phyloP scores from a whole-genome alignment of 257 asterid genomes.

The Thymus mandschuricus region DNA sequence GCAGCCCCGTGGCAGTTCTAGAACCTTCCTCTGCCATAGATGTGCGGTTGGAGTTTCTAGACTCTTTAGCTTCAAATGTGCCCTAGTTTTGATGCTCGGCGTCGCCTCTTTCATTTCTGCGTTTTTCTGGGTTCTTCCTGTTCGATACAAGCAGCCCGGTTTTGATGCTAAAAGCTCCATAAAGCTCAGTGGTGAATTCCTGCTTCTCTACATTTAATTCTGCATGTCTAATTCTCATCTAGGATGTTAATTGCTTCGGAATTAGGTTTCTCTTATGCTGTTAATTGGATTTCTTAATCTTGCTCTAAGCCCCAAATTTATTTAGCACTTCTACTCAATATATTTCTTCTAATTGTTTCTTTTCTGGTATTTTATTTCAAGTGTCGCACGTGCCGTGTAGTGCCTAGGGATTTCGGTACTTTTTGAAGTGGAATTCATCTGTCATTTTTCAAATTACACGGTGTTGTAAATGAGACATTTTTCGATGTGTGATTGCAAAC shows the following conservation, averaged over 20 bases:
- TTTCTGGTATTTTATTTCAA: neutral
- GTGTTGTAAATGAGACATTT: neutral
- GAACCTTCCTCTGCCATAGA: conserved; percentile 53
- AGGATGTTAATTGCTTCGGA: conserved; percentile 15
- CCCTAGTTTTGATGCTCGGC: conserved; percentile 52
- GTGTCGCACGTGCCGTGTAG: neutral
- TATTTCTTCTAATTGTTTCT: neutral
- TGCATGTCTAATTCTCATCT: conserved; percentile 10
- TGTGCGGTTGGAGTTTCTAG: conserved; percentile 45
- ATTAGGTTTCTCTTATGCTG: conserved; percentile 21
- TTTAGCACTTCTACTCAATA: neutral
- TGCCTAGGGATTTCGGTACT: neutral
- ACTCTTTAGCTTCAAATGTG: conserved; percentile 60
- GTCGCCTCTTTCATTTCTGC: conserved; percentile 60
- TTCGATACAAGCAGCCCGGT: conserved; percentile 37
- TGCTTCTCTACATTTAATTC: conserved; percentile 7
- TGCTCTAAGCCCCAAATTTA: neutral
- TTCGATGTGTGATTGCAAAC: neutral
- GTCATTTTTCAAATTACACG: neutral
- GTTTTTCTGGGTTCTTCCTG: conserved; percentile 58
- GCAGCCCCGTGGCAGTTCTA: conserved; percentile 43
- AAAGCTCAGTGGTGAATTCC: conserved; percentile 55
- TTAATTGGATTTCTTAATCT: conserved; percentile 14
- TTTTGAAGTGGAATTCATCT: neutral
- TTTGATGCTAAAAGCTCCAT: conserved; percentile 64